phyloP scores from a whole-genome alignment of 176 grass and related monocot species.

The Oryza brachyantha region DNA sequence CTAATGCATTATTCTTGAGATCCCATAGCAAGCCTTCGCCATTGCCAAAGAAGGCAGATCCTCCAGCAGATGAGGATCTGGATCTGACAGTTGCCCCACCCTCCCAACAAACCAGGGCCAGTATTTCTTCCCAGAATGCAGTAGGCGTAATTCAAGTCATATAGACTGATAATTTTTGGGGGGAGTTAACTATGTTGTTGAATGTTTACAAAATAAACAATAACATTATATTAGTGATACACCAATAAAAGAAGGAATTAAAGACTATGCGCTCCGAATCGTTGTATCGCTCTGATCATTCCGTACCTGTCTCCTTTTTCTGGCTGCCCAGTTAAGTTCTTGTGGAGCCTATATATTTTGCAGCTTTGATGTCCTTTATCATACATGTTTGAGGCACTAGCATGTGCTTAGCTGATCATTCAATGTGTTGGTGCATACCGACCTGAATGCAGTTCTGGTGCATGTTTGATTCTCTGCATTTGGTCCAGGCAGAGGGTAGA shows the following conservation, averaged over 20 bases:
- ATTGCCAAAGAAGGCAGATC: conserved; percentile 10
- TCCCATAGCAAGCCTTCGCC: neutral
- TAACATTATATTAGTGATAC: conserved; percentile 39
- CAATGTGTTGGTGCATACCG: neutral
- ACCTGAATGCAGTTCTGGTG: conserved; percentile 23
- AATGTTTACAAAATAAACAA: conserved; percentile 39
- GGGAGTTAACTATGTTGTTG: conserved; percentile 24
- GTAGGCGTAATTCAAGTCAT: conserved; percentile 49
- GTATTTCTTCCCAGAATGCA: conserved; percentile 42
- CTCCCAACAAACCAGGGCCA: conserved; percentile 44
- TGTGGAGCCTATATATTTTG: neutral
- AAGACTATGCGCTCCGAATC: neutral
- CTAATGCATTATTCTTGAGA: conserved; percentile 33
- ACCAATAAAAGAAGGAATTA: conserved; percentile 40
- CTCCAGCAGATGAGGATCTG: conserved; percentile 37
- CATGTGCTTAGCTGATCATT: conserved; percentile 13
- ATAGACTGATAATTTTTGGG: conserved; percentile 39
- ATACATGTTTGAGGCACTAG: conserved; percentile 1
- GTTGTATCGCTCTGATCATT: neutral
- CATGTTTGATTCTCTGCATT: conserved; percentile 29
- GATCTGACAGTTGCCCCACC: conserved; percentile 52
- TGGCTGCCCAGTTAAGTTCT: neutral
- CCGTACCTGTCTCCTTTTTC: neutral
- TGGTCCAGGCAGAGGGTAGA: conserved; percentile 18
- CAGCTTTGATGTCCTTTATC: conserved; percentile 9